Evolutionary conservation across 345 rosid species (phyloP), one percentile per base, ranked within the genome.

Genomic region (Schrenkiella parvula): DNA sequence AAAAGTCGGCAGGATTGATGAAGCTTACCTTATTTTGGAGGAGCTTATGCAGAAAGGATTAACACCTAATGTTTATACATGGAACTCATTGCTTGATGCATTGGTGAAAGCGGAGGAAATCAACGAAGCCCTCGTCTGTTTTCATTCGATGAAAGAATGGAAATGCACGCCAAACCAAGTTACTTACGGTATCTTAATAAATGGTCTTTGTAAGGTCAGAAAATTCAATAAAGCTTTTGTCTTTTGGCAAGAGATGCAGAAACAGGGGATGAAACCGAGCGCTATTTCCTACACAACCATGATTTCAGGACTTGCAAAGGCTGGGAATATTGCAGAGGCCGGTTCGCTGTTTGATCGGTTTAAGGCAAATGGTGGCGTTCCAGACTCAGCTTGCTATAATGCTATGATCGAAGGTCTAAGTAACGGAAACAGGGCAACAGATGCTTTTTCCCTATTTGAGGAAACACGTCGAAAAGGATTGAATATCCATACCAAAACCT

Each of bases 171-270:
- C 95, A 13, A 89, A 89, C 85, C 83, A 80, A 18, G 67, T 89
- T 69, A 91, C 99, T 14, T 95, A 84, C 39, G 77, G 90, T 73
- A 91, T 89, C 71, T 71, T 91, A 34, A 89, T 95, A 35, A 86
- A 89, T 19, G 99, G 97, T 78, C 97, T 95, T 26, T 89, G 99
- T 74, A 84, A 72, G 64, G 79, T 88, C 58, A 84, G 96, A 78
- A 95, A 95, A 73, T 95, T 89, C 73, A 95, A 87, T 79, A 95
- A 95, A 81, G 99, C 97, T 65, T 89, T 91, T 75, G 99, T 91
- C 9, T 85, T 83, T 78, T 95, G 98, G 99, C 99, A 95, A 86
- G 98, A 95, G 87, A 91, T 95, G 96, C 89, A 79, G 76, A 95
- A 88, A 74, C 85, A 80, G 59, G 89, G 88, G 31, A 74, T 91